These are phyloP conservation scores for Pichia sp. DNA, from an alignment of 1,139 yeast genomes.

Conservation along the genomic window DNA sequence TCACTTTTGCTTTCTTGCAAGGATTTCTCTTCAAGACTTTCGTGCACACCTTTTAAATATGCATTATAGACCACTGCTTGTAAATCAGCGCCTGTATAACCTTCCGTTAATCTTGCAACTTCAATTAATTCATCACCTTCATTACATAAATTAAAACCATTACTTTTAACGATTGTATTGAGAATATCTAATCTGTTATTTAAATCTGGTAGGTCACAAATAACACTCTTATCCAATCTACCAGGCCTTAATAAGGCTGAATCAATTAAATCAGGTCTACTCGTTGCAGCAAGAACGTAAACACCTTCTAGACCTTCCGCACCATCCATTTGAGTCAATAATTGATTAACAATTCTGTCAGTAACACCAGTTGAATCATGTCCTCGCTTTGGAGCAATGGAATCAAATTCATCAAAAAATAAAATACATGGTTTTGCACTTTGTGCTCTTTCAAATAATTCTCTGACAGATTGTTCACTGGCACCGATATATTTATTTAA, in stretches of 20 bases:
- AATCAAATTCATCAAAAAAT: constrained; percentile 94
- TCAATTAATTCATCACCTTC: constrained; percentile 46
- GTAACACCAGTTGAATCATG: constrained; percentile 98
- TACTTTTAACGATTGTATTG: constrained; percentile 45
- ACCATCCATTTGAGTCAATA: constrained; percentile 98
- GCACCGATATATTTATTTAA: constrained; percentile 96
- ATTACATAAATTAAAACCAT: constrained; percentile 42
- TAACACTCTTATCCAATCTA: constrained; percentile 82
- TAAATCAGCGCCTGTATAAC: constrained; percentile 91
- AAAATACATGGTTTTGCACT: constrained; percentile 91
- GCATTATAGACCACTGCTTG: constrained; percentile 93
- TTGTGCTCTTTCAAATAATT: constrained; percentile 87
- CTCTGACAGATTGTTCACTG: constrained; percentile 90
- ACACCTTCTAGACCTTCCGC: constrained; percentile 98
- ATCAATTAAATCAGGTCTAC: constrained; percentile 92
- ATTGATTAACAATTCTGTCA: constrained; percentile 93
- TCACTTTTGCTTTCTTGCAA: constrained; percentile 20
- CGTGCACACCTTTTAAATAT: constrained; percentile 84
- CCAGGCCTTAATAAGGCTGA: constrained; percentile 95
- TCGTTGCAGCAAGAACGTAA: constrained; percentile 92
- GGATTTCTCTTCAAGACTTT: constrained; percentile 43
- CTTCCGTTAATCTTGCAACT: constrained; percentile 59
- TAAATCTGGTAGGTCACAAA: constrained; percentile 78
- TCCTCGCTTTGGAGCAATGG: constrained; percentile 97
- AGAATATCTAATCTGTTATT: constrained; percentile 74